Conservation (phyloP, 495 filamentous ascomycete genomes). For the Opeltia flavorubescens region DNA sequence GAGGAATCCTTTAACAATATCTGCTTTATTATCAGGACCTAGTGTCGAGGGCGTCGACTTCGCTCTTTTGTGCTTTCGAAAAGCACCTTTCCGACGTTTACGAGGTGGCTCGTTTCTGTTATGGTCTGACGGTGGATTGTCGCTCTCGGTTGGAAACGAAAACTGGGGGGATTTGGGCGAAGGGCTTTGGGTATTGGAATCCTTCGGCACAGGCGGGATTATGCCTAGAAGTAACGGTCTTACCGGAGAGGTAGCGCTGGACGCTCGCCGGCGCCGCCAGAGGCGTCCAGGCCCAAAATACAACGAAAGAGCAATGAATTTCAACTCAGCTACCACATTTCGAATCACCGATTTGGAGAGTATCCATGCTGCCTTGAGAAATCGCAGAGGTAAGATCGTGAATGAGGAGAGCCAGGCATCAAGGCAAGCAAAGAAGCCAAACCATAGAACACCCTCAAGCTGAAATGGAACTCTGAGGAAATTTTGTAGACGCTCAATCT, state of each 20-base stretch:
- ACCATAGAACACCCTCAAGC: slow-evolving; percentile 74
- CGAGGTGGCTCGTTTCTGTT: slow-evolving; percentile 5
- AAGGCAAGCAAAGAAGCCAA: slow-evolving; percentile 79
- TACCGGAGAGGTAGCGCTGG: neutral
- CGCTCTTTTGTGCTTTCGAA: slow-evolving; percentile 53
- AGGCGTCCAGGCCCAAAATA: slow-evolving; percentile 61
- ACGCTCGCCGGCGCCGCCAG: slow-evolving; percentile 44
- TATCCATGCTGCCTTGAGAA: slow-evolving; percentile 68
- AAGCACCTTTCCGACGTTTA: slow-evolving; percentile 16
- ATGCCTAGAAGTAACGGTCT: neutral
- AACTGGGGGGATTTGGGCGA: neutral
- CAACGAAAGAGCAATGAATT: slow-evolving; percentile 57
- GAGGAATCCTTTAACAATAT: slow-evolving; percentile 78
- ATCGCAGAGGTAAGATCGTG: slow-evolving; percentile 83
- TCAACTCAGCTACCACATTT: slow-evolving; percentile 48
- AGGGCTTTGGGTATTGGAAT: neutral
- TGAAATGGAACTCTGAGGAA: slow-evolving; percentile 69
- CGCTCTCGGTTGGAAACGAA: neutral
- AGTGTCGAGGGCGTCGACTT: slow-evolving; percentile 75
- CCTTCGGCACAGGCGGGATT: neutral
- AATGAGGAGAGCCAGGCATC: slow-evolving; percentile 98
- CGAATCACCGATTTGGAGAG: slow-evolving; percentile 58
- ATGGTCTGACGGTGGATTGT: neutral
- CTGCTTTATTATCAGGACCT: slow-evolving; percentile 81
- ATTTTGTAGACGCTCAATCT: slow-evolving; percentile 84